Evolutionary conservation across 371 early-diverging fungal genomes (phyloP), one percentile per base, ranked within the genome.

Genomic region (Mucor lusitanicus): DNA sequence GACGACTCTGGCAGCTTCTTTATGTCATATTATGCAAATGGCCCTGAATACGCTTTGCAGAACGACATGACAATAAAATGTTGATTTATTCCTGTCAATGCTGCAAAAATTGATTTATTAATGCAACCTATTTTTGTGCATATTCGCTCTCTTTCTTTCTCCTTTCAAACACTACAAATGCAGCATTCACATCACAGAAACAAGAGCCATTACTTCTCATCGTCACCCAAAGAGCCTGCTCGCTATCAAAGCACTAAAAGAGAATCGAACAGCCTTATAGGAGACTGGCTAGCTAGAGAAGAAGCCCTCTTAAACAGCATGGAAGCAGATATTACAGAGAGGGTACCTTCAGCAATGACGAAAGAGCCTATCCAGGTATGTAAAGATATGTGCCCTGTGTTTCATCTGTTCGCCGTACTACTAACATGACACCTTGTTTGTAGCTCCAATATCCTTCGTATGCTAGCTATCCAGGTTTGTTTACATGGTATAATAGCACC

Each of bases 261-360:
- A 32, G 59, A 59, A 21, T 17, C 6, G 19, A n/a, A 27, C 8
- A 50, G 3, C 27, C 6, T 28, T 7, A 70, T 73, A 25, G 59
- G 61, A 57, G 65, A 64, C 25, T 79, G 79, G 79, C 35, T 79
- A 33, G 79, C 70, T 12, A 44, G 71, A 28, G 79, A 79, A 64
- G 77, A 79, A 46, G 76, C 68, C 3, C 60, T 55, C 1, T 44
- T 67, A 39, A 27, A 53, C 13, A 12, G 50, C 23, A 23, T 50
- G 25, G 63, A 53, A 57, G 1, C 28, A 48, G 17, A 19, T 48
- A 19, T 4, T 23, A 23, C n/a, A 35, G 35, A 28, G n/a, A 30
- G 5, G 28, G 23, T 28, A 8, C 33, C 56, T 33, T 19, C 15
- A 17, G 8, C n/a, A 19, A n/a, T 1, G 13, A n/a, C n/a, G 6